Conservation (phyloP, 148 eudicot genomes). For the Pharnaceum exiguum region DNA sequence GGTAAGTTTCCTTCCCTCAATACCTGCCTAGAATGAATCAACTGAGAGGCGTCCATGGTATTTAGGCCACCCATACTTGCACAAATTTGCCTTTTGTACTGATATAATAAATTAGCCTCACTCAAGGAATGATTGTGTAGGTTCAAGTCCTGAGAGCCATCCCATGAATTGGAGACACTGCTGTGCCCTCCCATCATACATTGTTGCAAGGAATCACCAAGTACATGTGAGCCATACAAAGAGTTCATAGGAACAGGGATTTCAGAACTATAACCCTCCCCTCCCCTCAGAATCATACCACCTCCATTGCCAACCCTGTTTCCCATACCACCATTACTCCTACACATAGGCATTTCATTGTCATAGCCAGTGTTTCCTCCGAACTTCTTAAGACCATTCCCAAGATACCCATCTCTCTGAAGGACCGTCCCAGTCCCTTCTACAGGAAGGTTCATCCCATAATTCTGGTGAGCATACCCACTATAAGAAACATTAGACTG, state of each 20-base stretch:
- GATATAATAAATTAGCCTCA: conserved; percentile 22
- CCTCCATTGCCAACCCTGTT: too few relatives aligned
- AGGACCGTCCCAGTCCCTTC: conserved; percentile 19
- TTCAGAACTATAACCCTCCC: conserved; percentile 11
- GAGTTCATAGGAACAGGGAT: conserved; percentile 10
- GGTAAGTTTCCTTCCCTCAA: conserved; percentile 14
- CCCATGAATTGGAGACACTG: conserved; percentile 17
- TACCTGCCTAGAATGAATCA: conserved; percentile 24
- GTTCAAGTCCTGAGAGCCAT: conserved; percentile 10
- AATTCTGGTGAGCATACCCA: conserved; percentile 18
- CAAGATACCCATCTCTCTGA: conserved; percentile 16
- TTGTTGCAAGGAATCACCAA: conserved; percentile 18
- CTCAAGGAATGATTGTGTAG: conserved; percentile 14
- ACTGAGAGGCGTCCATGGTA: conserved; percentile 20
- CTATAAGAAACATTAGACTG: conserved; percentile 23
- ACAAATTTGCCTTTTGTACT: conserved; percentile 16
- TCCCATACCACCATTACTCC: conserved; percentile 4
- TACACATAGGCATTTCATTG: conserved; percentile 6
- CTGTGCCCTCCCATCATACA: conserved; percentile 12
- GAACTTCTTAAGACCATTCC: conserved; percentile 9
- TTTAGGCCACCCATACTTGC: conserved; percentile 21
- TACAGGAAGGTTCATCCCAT: conserved; percentile 16
- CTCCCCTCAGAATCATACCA: conserved; percentile 3
- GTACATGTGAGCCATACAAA: conserved; percentile 17
- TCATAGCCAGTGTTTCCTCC: conserved; percentile 9